These are phyloP conservation scores for Termitomyces heimii DNA, from an alignment of 768 basidiomycete species.

Conservation along the genomic window DNA sequence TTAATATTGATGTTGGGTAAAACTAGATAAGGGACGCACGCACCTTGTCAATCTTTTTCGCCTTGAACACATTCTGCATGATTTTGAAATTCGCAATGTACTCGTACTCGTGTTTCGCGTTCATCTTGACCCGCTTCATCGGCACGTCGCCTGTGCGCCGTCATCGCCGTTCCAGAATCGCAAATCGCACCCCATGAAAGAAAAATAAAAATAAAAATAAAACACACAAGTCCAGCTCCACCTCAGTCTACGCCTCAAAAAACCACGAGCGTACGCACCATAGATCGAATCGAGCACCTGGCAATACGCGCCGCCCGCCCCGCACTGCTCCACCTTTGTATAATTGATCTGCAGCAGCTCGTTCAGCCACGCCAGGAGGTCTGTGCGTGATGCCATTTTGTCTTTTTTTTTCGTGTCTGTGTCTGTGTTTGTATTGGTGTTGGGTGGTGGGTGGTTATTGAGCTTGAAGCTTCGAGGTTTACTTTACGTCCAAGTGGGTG, in stretches of 20 bases:
- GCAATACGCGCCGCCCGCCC: conserved; percentile 88
- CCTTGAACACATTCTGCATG: conserved; percentile 88
- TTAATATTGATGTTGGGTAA: too few species aligned
- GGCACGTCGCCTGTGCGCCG: conserved; percentile 69
- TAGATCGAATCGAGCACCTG: conserved; percentile 95
- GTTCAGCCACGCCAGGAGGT: conserved; percentile 91
- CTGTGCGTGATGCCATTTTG: conserved; percentile 84
- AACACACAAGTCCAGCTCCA: too few species aligned
- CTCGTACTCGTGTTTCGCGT: conserved; percentile 94
- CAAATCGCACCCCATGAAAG: too few species aligned
- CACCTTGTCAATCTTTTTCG: conserved; percentile 92
- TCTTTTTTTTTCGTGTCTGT: too few species aligned
- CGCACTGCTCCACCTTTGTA: conserved; percentile 90
- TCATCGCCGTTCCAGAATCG: too few species aligned
- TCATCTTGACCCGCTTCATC: conserved; percentile 91
- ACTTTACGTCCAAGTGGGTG: too few species aligned
- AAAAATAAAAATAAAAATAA: too few species aligned
- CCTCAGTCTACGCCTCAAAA: too few species aligned
- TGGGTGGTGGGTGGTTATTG: too few species aligned
- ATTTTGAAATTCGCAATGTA: conserved; percentile 94
- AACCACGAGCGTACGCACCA: conserved; percentile 39
- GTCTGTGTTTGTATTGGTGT: too few species aligned
- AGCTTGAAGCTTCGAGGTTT: too few species aligned
- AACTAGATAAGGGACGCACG: conserved; percentile 18
- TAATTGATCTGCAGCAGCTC: conserved; percentile 87